Evolutionary conservation across 208 protist species (phyloP), one percentile per base, ranked within the genome.

Genomic region (Leishmania turanica): DNA sequence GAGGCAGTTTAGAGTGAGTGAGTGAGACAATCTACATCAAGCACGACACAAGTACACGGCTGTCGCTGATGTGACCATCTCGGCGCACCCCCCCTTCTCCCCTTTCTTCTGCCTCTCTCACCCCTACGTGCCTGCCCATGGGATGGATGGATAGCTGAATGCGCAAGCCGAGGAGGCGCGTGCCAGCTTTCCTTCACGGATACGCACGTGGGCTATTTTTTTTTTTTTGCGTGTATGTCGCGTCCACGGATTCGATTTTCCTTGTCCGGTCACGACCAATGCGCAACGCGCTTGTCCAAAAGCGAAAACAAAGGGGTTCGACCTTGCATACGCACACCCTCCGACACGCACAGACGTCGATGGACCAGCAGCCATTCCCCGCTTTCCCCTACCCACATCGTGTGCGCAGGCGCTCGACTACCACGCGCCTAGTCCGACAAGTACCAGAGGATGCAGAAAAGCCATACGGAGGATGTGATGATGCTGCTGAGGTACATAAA

Each of bases 401-500:
- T 6, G 17, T 24, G 17, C 17, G 13, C 17, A 19, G 19, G 45
- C 3, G 2, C 58, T 42, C n/a, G 17, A 34, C 15, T 4, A 45
- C 31, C 31, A 31, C n/a, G 34, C 31, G 27, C 45, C 51, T 76
- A 62, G 42, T 81, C 62, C 1, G 47, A 42, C 17, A 88, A 54
- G 80, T 91, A 91, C 54, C 79, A 54, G 17, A 78, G 81, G 64
- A 81, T 79, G 19, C 91, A 21, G 27, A 87, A 85, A 7, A 96
- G 71, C 93, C 93, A 96, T 21, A 89, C 58, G 13, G 86, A 90
- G 56, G 91, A 88, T 34, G 91, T 91, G 49, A 90, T 75, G 53
- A 89, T 88, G 40, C 85, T 88, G 11, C 80, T 81, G 27, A 87
- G 56, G 87, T 95, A 91, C 93, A 93, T 93, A 74, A 86, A 85